Evolutionary conservation across 1,139 yeast genomes (phyloP).

Genomic region (Suhomyces coccinellae): DNA sequence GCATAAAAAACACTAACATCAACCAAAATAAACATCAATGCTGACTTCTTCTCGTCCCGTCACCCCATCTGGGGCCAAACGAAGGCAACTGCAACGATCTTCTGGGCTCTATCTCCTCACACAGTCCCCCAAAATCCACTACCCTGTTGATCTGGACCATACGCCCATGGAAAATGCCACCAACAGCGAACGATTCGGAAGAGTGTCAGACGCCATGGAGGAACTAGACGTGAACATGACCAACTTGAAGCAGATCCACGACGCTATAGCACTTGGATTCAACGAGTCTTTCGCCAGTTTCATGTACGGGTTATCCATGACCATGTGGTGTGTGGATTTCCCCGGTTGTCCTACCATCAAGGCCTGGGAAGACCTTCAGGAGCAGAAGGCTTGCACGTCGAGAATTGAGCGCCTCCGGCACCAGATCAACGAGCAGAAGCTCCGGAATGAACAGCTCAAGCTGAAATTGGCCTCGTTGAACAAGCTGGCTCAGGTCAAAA

Average conservation of each 20-base stretch:
- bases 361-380: slow-evolving; percentile 36
- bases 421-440: slow-evolving; percentile 24
- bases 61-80: slow-evolving; percentile 17
- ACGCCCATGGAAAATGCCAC: slow-evolving; percentile 38
- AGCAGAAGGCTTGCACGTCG: slow-evolving; percentile 27
- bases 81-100: slow-evolving; percentile 40
- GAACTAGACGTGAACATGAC: slow-evolving; percentile 52
- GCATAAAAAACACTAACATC: background rate
- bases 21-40: slow-evolving; percentile 2
- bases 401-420: slow-evolving; percentile 25
- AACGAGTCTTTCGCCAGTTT: slow-evolving; percentile 66
- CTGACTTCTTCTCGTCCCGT: slow-evolving; percentile 17
- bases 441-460: slow-evolving; percentile 30
- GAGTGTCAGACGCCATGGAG: slow-evolving; percentile 53
- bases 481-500: background rate
- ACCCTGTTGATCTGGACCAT: slow-evolving; percentile 41
- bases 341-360: slow-evolving; percentile 42
- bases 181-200: slow-evolving; percentile 37
- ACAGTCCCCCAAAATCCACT: slow-evolving; percentile 46
- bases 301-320: slow-evolving; percentile 59
- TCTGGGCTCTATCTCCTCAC: slow-evolving; percentile 42
- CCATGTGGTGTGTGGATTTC: slow-evolving; percentile 68
- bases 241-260: slow-evolving; percentile 50
- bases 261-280: slow-evolving; percentile 49
- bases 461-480: slow-evolving; percentile 17